Conservation (phyloP, 1,139 yeast species). For the Protomyces arabidopsidicola region DNA sequence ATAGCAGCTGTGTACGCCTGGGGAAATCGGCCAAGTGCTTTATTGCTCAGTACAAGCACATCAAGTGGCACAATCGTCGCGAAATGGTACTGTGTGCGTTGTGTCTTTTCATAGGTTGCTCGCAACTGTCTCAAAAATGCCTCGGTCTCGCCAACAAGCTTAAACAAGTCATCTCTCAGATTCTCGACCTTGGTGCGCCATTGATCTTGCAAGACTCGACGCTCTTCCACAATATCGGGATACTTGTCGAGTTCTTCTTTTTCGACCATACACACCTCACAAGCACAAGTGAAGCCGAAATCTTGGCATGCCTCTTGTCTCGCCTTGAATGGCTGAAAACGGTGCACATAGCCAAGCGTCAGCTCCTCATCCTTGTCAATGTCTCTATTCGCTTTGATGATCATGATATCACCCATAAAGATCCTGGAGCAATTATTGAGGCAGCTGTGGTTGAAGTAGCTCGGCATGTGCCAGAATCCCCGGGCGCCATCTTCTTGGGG, state of each 20-base stretch:
- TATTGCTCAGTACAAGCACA: neutral
- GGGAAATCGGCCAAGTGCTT: neutral
- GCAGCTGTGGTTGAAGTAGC: slow-evolving; percentile 25
- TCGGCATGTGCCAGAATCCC: slow-evolving; percentile 9
- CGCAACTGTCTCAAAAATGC: neutral
- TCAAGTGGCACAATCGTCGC: neutral
- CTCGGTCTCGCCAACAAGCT: neutral
- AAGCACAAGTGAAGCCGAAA: slow-evolving; percentile 15
- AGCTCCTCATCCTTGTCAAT: slow-evolving; percentile 10
- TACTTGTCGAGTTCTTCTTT: neutral
- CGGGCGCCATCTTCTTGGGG: slow-evolving; percentile 1
- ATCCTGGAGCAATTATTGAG: slow-evolving; percentile 16
- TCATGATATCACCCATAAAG: slow-evolving; percentile 6
- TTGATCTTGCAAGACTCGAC: neutral
- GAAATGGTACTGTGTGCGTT: neutral
- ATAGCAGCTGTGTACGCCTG: neutral
- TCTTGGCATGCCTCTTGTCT: slow-evolving; percentile 5
- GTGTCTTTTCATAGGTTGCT: neutral
- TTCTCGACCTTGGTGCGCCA: neutral
- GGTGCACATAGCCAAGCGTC: slow-evolving; percentile 18
- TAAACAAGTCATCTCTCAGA: neutral
- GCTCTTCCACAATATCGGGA: neutral
- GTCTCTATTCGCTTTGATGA: slow-evolving; percentile 15
- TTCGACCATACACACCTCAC: slow-evolving; percentile 10
- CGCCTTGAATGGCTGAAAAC: neutral